Base-by-base conservation (phyloP, 768 basidiomycete species). In the Kwoniella sp. region DNA sequence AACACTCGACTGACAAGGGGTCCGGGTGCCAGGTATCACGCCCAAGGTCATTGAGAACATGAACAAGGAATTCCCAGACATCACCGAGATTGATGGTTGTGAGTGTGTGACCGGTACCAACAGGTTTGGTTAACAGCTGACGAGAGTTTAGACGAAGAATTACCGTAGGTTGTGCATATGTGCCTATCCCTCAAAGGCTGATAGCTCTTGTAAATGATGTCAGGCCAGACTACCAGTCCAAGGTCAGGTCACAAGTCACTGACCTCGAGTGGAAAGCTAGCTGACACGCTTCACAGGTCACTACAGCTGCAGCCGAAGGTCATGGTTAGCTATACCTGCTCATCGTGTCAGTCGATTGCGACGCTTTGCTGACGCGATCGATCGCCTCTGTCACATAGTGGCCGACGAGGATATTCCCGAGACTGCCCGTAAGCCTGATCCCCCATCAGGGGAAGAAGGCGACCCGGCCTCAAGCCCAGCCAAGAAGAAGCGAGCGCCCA, bases 11-110 rank as follows among this genome's bases (percentile, higher is more conserved):
- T 57, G 49, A 81, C 38, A 36, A 53, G n/a, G 41, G 26, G 23
- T 15, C 19, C 11, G 12, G 14, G 37, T 14, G 27, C 9, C 26
- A 69, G 67, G 67, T 48, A 57, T 60, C 6, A 89, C 89, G 0
- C 37, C 78, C 17, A 82, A 80, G 64, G 82, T 90, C 42, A 62
- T 93, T 27, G 68, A 66, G 19, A 91, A 89, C 68, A 78, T 87
- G 73, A 86, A 89, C 75, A 77, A 78, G 11, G 73, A 76, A 2
- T 80, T 86, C 56, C 77, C 78, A 1, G 77, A 78, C 4, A 77
- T 82, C 0, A 78, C 80, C 9, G 88, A 91, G 0, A 76, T 93
- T 31, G 91, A 96, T 68, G 91, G 91, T 17, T 93, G 80, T 71
- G 87, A 89, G 17, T 84, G 20, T 12, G 11, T 31, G 15, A 17